These are phyloP conservation scores for Gypsophila paniculata DNA, from an alignment of 179 eudicot species.

Conservation along the genomic window DNA sequence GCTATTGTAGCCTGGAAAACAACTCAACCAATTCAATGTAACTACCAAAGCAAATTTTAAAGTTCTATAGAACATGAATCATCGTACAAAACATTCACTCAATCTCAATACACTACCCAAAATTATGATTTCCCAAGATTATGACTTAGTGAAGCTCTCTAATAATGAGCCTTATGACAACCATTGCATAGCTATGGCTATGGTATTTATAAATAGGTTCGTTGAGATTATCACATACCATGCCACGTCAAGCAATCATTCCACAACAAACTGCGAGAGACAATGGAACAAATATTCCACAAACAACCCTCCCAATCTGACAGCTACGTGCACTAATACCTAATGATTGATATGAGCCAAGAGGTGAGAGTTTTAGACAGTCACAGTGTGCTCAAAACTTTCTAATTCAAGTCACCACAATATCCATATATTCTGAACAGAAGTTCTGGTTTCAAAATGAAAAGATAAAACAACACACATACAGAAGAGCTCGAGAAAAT, in stretches of 20 bases:
- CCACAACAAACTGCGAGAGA: neutral
- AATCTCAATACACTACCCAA: neutral
- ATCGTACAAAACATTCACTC: neutral
- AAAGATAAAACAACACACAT: neutral
- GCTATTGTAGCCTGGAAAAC: neutral
- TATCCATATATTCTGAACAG: slow-evolving; percentile 1
- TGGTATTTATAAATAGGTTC: neutral
- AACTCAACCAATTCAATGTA: slow-evolving; percentile 1
- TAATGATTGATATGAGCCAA: slow-evolving; percentile 1
- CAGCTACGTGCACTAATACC: slow-evolving; percentile 3
- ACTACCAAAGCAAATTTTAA: slow-evolving; percentile 6
- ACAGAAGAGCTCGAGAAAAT: slow-evolving; percentile 2
- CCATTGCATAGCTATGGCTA: neutral
- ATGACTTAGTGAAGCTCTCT: slow-evolving; percentile 8
- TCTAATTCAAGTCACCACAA: slow-evolving; percentile 1
- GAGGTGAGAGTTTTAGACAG: neutral
- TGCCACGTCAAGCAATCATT: slow-evolving; percentile 1
- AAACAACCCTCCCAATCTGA: slow-evolving; percentile 12
- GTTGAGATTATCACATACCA: neutral
- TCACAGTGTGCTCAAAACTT: slow-evolving; percentile 13
- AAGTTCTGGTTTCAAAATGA: neutral
- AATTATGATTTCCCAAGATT: slow-evolving; percentile 7
- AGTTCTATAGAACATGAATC: slow-evolving; percentile 6
- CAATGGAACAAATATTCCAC: neutral
- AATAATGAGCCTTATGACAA: slow-evolving; percentile 2